Evolutionary conservation across 176 grass and related monocot species (phyloP), one percentile per base, ranked within the genome.

Genomic region (Rhynchospora pubera): DNA sequence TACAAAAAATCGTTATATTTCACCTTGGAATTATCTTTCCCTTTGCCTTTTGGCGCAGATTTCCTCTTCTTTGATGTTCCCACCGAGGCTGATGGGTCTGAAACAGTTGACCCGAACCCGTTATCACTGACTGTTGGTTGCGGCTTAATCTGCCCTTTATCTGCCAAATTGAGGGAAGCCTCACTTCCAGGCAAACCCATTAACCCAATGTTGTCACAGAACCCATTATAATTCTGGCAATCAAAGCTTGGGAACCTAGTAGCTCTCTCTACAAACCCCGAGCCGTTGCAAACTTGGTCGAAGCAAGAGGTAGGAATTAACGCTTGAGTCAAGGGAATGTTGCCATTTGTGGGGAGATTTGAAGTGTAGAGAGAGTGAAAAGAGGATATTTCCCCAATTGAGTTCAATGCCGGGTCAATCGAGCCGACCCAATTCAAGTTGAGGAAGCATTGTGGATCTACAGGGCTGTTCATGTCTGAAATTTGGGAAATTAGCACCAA

Each of bases 31-130:
- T 87, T 60, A 63, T 91, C 90, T 85, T 88, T 98, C 89, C 57
- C 87, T 63, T 94, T 93, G 86, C 89, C 87, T 76, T 91, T 95
- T 44, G 69, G 52, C 15, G 90, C 57, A 6, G 85, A 82, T 88
- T 99, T 99, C 79, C 92, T 62, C 87, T 99, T 99, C 89, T 87
- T 94, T 62, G 82, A 87, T 90, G 89, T 94, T 83, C 82, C 91
- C 70, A 80, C 83, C 6, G 84, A 80, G 0, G 87, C 85, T 12
- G 88, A 77, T 3, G 94, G 85, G 85, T 95, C 89, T 5, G 89
- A 95, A 71, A 91, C 84, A 18, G 96, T 86, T 8, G 96, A 94
- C 23, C 89, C 91, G 79, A 94, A 93, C 53, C 82, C 79, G n/a
- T 86, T 87, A 50, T 85, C 81, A 26, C 66, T 51, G 43, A 66